phyloP scores from a whole-genome alignment of 495 filamentous ascomycete genomes.

The Tuber magnatum region DNA sequence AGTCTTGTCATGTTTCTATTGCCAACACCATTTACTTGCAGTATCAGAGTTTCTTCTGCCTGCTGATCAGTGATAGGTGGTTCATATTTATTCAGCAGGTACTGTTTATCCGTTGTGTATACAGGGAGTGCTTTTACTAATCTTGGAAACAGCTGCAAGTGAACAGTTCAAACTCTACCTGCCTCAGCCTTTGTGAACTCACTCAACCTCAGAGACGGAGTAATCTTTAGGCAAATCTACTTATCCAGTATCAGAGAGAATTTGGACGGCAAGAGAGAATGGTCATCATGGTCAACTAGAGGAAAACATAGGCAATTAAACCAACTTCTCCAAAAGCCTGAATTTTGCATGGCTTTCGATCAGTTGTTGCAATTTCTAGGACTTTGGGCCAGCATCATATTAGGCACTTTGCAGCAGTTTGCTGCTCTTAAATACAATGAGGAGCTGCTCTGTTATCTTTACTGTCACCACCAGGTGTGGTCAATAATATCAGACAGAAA shows the following conservation, averaged over 20 bases:
- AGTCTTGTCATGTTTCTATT: conserved; percentile 18
- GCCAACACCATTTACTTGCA: conserved; percentile 18
- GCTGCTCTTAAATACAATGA: conserved; percentile 19
- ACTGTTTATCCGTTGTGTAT: too few species aligned
- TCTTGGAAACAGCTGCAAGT: conserved; percentile 12
- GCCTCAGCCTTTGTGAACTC: conserved; percentile 17
- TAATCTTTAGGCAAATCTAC: conserved; percentile 23
- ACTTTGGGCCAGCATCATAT: conserved; percentile 20
- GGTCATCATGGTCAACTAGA: conserved; percentile 22
- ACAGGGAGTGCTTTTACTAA: neutral
- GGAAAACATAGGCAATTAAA: conserved; percentile 14
- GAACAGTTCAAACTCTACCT: conserved; percentile 9
- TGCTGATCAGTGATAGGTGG: conserved; percentile 13
- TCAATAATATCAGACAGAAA: conserved; percentile 14
- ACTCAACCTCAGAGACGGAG: conserved; percentile 15
- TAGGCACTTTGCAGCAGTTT: conserved; percentile 18
- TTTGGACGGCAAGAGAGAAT: conserved; percentile 7
- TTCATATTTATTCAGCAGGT: neutral
- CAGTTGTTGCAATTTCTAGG: conserved; percentile 13
- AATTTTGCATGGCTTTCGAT: conserved; percentile 20
- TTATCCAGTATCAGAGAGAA: conserved; percentile 12
- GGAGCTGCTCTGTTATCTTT: conserved; percentile 26
- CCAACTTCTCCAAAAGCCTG: conserved; percentile 9
- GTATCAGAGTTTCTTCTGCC: conserved; percentile 4
- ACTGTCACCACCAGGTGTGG: conserved; percentile 12